phyloP scores from a whole-genome alignment of 1,284 basidiomycete species.

The Ceratobasidium sp. region DNA sequence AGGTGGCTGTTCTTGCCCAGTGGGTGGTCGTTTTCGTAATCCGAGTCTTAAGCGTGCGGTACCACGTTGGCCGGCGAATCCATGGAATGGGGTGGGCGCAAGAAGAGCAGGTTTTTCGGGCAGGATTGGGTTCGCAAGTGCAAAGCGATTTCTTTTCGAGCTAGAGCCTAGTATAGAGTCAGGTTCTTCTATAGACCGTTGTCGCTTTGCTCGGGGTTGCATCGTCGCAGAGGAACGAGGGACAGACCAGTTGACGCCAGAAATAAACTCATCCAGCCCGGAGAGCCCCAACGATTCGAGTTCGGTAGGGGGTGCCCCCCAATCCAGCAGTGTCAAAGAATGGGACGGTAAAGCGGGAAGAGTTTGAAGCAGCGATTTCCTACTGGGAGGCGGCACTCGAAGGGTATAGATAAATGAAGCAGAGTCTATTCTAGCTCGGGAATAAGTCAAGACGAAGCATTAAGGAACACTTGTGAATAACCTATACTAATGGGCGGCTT shows the following conservation, averaged over 20 bases:
- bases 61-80: background rate
- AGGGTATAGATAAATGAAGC: conserved; percentile 1
- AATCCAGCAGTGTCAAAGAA: conserved; percentile 21
- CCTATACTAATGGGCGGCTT: conserved; percentile 7
- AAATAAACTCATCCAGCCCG: conserved; percentile 34
- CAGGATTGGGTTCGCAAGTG: background rate
- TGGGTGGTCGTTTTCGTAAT: conserved; percentile 15
- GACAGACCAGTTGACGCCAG: conserved; percentile 18
- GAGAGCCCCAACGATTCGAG: conserved; percentile 11
- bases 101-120: background rate
- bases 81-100: conserved; percentile 2
- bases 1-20: background rate
- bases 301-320: conserved; percentile 11
- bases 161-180: background rate
- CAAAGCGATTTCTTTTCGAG: conserved; percentile 23
- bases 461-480: conserved; percentile 20
- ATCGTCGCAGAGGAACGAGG: background rate
- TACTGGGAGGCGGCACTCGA: conserved; percentile 7
- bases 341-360: conserved; percentile 13
- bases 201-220: conserved; percentile 17
- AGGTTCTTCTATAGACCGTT: conserved; percentile 9
- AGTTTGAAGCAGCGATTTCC: conserved; percentile 22
- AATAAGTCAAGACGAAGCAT: conserved; percentile 25
- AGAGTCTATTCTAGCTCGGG: conserved; percentile 24
- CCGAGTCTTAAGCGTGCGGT: conserved; percentile 31